Evolutionary conservation across 768 basidiomycete species (phyloP).

Genomic region (Boletus pseudopeckii): DNA sequence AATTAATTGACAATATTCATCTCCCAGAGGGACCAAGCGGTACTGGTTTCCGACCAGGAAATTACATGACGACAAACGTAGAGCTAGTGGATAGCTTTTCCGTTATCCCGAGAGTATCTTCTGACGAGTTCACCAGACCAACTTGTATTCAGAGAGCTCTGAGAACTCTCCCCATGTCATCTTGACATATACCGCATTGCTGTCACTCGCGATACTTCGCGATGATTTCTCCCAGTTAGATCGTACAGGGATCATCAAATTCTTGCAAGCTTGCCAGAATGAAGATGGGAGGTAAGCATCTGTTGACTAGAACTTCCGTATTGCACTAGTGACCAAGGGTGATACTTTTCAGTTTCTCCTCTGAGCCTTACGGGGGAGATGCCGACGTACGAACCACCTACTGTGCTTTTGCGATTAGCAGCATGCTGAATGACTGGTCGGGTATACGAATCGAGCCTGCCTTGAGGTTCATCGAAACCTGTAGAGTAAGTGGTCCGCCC

Average conservation of each 20-base stretch:
- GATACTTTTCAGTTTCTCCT: constrained; percentile 56
- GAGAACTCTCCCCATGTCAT: constrained; percentile 81
- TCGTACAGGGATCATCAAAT: constrained; percentile 57
- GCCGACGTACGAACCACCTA: constrained; percentile 82
- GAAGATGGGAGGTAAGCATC: constrained; percentile 72
- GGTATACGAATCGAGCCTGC: constrained; percentile 62
- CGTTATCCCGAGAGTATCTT: neutral
- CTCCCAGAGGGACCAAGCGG: constrained; percentile 53
- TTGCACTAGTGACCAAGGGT: neutral
- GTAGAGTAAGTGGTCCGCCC: constrained; percentile 52
- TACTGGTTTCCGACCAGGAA: constrained; percentile 71
- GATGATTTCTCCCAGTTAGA: constrained; percentile 78
- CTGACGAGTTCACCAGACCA: constrained; percentile 24
- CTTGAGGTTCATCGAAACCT: constrained; percentile 60
- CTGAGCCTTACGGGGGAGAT: constrained; percentile 64
- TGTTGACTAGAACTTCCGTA: constrained; percentile 9
- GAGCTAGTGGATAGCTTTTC: constrained; percentile 9
- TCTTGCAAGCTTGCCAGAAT: constrained; percentile 71
- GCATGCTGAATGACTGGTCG: constrained; percentile 78
- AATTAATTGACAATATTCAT: neutral
- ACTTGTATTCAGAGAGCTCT: constrained; percentile 38
- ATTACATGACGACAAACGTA: constrained; percentile 55
- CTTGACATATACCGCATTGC: constrained; percentile 89
- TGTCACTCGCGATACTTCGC: constrained; percentile 80
- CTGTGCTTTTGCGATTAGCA: constrained; percentile 81